Percentiles rank a stretch among this genome's conserved stretches.
These are phyloP conservation scores for Mycena filopes DNA, from an alignment of 768 basidiomycete species.

Conservation along the genomic window DNA sequence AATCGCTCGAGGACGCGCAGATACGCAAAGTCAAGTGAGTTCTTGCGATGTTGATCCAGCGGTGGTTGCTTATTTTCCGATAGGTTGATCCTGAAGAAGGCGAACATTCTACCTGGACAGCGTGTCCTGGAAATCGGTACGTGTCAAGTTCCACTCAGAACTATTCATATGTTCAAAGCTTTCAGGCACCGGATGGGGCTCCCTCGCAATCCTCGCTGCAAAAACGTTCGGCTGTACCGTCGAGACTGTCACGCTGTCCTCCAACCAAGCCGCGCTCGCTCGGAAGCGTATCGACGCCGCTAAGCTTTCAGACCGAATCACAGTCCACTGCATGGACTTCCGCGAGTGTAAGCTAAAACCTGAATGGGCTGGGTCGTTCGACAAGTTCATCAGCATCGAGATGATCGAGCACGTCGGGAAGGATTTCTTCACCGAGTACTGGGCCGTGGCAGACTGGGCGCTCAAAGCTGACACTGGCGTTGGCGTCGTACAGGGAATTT, in stretches of 20 bases:
- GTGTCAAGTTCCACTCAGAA: not conserved
- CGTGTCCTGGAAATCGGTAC: conserved; percentile 59
- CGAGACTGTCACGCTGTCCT: conserved; percentile 64
- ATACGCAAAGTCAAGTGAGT: conserved; percentile 34
- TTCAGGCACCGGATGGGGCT: conserved; percentile 63
- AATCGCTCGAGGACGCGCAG: conserved; percentile 36
- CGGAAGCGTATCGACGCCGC: conserved; percentile 53
- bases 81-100: conserved; percentile 57
- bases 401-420: conserved; percentile 69
- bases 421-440: conserved; percentile 61
- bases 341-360: conserved; percentile 48
- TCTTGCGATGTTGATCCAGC: not conserved
- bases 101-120: conserved; percentile 58
- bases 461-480: conserved; percentile 57
- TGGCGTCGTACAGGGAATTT: conserved; percentile 65
- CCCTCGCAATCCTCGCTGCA: conserved; percentile 59
- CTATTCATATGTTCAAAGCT: not conserved
- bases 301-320: conserved; percentile 50
- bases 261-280: conserved; percentile 60
- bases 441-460: conserved; percentile 58
- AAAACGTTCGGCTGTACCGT: conserved; percentile 56
- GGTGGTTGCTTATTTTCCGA: not conserved
- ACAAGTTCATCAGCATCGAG: conserved; percentile 64
- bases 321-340: conserved; percentile 66
- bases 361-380: conserved; percentile 60